Base-by-base conservation (phyloP, 257 asterid species). In the Gardenia jasminoides region DNA sequence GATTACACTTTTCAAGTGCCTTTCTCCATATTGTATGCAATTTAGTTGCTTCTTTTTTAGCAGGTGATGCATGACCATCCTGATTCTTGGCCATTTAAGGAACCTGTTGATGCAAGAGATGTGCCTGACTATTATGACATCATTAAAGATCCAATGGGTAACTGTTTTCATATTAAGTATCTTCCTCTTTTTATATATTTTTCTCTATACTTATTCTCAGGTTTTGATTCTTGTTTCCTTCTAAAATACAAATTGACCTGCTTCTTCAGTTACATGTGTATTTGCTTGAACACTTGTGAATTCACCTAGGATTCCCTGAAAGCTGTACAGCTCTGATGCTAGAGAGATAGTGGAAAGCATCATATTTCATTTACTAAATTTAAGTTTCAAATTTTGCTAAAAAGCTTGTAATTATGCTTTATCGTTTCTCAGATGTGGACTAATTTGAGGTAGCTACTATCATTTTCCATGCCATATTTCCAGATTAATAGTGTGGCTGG, bases 61-160 rank as follows among this genome's bases (percentile, higher is more conserved):
- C 93, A 95, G 99, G 90, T 86, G 83, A 88, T 92, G 98, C 86
- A 79, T 66, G 99, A 95, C 73, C 99, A 95, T 87, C 96, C 98
- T n/a, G 99, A 95, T 92, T 83, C 98, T 78, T 95, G 99, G 98
- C 99, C 99, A 44, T 95, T 95, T 88, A 95, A 87, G 84, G 99
- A 95, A 64, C 97, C 99, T 28, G 99, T 95, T 78, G 99, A 95
- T 93, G 92, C 91, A 71, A 93, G 97, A 31, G 99, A 95, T 67
- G 99, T 95, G 75, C 99, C 99, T 54, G 99, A 95, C 85, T 95
- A 95, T 83, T 93, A 95, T 50, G 97, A 93, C 31, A 91, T 95
- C 87, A 93, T 95, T 75, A 93, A 95, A 82, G 99, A 95, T 86
- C 97, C 98, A 54, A 93, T 95, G 88, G 98, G 98, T 92, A 90